These are phyloP conservation scores for Podospora pseudocomata DNA, from an alignment of 495 filamentous ascomycete genomes.

Conservation along the genomic window DNA sequence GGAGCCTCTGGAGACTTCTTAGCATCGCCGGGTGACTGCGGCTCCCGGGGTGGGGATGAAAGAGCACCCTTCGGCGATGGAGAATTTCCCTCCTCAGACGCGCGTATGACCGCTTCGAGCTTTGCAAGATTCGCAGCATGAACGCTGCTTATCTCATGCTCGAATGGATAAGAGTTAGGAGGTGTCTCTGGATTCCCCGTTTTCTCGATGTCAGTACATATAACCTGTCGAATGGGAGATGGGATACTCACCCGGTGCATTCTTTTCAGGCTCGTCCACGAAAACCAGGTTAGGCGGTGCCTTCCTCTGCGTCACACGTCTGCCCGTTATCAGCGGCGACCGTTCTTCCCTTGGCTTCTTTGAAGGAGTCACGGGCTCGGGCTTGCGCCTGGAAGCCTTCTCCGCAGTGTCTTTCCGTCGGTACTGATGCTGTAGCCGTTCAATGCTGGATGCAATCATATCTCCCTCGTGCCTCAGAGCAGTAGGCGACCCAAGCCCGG, in stretches of 20 bases:
- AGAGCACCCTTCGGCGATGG: too few relatives aligned
- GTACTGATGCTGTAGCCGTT: neutral
- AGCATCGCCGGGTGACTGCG: too few relatives aligned
- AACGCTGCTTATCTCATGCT: too few relatives aligned
- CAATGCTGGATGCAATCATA: neutral
- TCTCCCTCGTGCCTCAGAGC: neutral
- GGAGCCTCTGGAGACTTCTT: too few relatives aligned
- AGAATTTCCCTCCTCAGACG: too few relatives aligned
- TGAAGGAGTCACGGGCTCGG: neutral
- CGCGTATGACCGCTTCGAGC: too few relatives aligned
- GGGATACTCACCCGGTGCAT: neutral
- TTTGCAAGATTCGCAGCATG: too few relatives aligned
- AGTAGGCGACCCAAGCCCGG: neutral
- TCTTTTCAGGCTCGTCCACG: neutral
- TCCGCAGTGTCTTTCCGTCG: neutral
- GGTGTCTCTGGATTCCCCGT: too few relatives aligned
- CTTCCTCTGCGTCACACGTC: neutral
- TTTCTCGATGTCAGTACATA: neutral
- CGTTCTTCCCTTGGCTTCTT: neutral
- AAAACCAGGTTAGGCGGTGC: neutral
- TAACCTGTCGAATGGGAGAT: neutral
- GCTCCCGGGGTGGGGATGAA: too few relatives aligned
- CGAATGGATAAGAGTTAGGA: too few relatives aligned
- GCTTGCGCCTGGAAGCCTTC: neutral
- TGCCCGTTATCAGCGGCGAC: too few relatives aligned